Evolutionary conservation across 2,329 filamentous ascomycete genomes (phyloP).

Genomic region (Onygena corvina): DNA sequence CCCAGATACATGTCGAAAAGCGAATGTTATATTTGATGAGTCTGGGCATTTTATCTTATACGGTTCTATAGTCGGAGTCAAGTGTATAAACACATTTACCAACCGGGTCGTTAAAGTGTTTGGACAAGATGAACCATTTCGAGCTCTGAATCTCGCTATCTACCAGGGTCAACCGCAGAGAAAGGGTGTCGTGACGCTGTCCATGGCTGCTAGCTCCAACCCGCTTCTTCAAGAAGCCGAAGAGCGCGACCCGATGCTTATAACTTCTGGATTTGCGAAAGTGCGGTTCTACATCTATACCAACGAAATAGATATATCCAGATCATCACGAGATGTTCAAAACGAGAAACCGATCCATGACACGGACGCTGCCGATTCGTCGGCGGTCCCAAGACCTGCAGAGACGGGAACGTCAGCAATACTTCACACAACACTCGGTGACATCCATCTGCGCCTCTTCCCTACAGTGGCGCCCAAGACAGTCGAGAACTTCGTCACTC

Average conservation of each 20-base stretch:
- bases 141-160: constrained; percentile 67
- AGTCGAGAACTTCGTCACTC: constrained; percentile 94
- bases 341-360: constrained; percentile 78
- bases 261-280: constrained; percentile 73
- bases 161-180: constrained; percentile 95
- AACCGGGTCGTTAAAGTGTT: constrained; percentile 86
- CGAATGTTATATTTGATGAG: constrained; percentile 90
- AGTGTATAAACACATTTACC: constrained; percentile 90
- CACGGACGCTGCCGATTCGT: constrained; percentile 38
- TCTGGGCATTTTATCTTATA: constrained; percentile 92
- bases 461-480: constrained; percentile 86
- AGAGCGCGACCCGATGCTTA: constrained; percentile 75
- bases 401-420: constrained; percentile 69
- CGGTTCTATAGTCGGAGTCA: constrained; percentile 80
- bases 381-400: constrained; percentile 46
- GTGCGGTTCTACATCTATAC: constrained; percentile 97
- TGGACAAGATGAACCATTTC: constrained; percentile 77
- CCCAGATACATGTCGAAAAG: constrained; percentile 52
- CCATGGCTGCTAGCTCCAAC: constrained; percentile 93
- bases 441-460: constrained; percentile 87
- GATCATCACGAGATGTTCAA: constrained; percentile 76
- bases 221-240: constrained; percentile 88
- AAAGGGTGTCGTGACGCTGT: constrained; percentile 83
- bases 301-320: constrained; percentile 72
- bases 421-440: constrained; percentile 84